phyloP scores from a whole-genome alignment of 2,329 filamentous ascomycete genomes.

The Dactylellina cionopaga region DNA sequence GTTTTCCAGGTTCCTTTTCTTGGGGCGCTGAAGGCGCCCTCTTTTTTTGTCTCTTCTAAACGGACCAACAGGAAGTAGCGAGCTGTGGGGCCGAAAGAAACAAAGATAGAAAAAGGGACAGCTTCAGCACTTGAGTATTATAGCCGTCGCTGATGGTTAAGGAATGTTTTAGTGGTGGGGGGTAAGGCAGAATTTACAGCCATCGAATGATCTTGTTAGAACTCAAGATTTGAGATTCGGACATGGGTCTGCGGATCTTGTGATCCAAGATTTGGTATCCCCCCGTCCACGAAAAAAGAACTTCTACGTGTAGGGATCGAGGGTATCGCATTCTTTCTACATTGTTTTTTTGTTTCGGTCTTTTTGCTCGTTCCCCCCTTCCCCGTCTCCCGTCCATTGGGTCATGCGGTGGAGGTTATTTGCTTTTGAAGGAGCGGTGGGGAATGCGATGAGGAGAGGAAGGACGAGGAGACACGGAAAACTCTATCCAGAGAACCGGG shows the following conservation, averaged over 20 bases:
- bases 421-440: conserved; percentile 9
- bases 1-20: not conserved
- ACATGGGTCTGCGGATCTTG: conserved; percentile 47
- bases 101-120: not conserved
- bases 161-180: no score
- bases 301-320: not conserved
- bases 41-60: no score
- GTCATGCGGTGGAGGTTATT: conserved; percentile 4
- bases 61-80: not conserved
- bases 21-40: not conserved
- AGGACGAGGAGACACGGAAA: conserved; percentile 4
- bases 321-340: not conserved
- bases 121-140: no score
- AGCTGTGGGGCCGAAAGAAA: conserved; percentile 5
- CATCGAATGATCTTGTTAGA: not conserved
- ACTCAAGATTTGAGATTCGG: conserved; percentile 35
- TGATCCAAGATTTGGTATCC: conserved; percentile 7
- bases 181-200: no score
- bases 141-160: no score
- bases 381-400: conserved; percentile 37
- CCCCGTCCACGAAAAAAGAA: no score
- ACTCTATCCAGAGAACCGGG: conserved; percentile 41
- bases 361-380: not conserved
- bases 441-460: no score
- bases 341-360: not conserved